Evolutionary conservation across 768 basidiomycete genomes (phyloP).

Genomic region (Exidia glandulosa): DNA sequence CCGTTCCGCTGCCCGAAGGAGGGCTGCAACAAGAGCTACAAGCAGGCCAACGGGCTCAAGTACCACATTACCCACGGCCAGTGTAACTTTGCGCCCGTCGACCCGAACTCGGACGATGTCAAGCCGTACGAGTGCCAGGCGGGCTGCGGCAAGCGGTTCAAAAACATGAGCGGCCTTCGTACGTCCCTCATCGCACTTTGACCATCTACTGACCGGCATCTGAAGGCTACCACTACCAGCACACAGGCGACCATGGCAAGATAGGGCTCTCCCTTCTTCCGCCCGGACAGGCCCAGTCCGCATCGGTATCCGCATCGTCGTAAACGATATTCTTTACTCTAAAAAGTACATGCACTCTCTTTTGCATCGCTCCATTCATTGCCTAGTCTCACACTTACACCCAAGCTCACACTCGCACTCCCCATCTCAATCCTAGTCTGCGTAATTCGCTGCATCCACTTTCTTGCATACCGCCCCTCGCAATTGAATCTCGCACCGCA

Average conservation of each 20-base stretch:
- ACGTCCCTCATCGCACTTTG: conserved; percentile 3
- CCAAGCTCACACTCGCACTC: too few species aligned
- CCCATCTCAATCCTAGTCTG: too few species aligned
- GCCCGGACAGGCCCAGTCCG: conserved; percentile 38
- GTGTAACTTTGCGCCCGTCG: conserved; percentile 87
- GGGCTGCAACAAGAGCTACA: conserved; percentile 93
- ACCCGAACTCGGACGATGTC: conserved; percentile 42
- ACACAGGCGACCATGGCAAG: conserved; percentile 90
- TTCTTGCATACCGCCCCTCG: not conserved
- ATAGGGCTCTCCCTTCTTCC: conserved; percentile 78
- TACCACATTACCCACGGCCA: conserved; percentile 90
- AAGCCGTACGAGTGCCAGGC: conserved; percentile 86
- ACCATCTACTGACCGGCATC: not conserved
- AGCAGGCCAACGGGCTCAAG: conserved; percentile 91
- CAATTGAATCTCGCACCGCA: not conserved
- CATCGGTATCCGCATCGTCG: not conserved
- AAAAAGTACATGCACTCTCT: conserved; percentile 1
- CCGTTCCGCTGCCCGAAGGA: conserved; percentile 91
- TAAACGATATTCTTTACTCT: not conserved
- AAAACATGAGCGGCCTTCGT: conserved; percentile 96
- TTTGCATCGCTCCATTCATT: not conserved
- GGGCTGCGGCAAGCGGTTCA: conserved; percentile 79
- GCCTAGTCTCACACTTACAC: too few species aligned
- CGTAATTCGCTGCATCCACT: not conserved
- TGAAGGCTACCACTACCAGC: conserved; percentile 82